Percentiles rank a stretch among this genome's conserved stretches.
Conservation (phyloP, 2,329 filamentous ascomycete genomes). For the Aschersonia sp. region DNA sequence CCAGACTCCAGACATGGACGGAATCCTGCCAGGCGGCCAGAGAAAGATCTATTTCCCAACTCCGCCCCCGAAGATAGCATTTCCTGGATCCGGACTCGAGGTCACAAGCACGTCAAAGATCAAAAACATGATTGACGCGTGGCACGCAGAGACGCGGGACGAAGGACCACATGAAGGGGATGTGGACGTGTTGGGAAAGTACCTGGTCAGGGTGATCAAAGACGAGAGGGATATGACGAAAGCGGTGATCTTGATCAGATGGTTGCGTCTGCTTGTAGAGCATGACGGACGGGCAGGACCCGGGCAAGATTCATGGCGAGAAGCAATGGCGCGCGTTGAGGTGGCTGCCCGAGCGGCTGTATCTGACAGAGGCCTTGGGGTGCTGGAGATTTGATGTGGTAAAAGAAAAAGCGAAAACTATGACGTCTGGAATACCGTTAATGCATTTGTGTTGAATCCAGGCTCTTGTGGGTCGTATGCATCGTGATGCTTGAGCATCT, state of each 20-base stretch:
- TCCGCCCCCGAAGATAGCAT: slow-evolving; percentile 29
- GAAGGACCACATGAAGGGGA: slow-evolving; percentile 73
- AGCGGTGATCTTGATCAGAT: slow-evolving; percentile 53
- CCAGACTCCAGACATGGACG: slow-evolving; percentile 10
- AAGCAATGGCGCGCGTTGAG: slow-evolving; percentile 28
- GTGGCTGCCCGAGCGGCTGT: slow-evolving; percentile 40
- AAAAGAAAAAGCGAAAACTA: too few species aligned
- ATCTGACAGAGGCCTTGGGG: slow-evolving; percentile 38
- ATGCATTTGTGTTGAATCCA: too few species aligned
- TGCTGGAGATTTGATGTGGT: slow-evolving; percentile 23
- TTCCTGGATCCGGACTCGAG: slow-evolving; percentile 22
- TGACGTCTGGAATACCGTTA: too few species aligned
- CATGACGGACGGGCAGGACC: slow-evolving; percentile 22
- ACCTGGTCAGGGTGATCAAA: slow-evolving; percentile 54
- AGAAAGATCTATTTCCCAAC: slow-evolving; percentile 30
- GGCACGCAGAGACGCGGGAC: slow-evolving; percentile 56
- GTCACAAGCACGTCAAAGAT: slow-evolving; percentile 42
- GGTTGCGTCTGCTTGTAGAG: slow-evolving; percentile 45
- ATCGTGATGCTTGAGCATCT: too few species aligned
- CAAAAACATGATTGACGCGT: slow-evolving; percentile 58
- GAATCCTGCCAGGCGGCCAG: slow-evolving; percentile 19
- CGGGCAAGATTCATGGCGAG: slow-evolving; percentile 31
- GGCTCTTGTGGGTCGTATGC: too few species aligned
- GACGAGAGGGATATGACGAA: slow-evolving; percentile 73
- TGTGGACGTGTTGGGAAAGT: slow-evolving; percentile 58